Evolutionary conservation across 208 protist species (phyloP).

Genomic region (Wallacemonas sp.): DNA sequence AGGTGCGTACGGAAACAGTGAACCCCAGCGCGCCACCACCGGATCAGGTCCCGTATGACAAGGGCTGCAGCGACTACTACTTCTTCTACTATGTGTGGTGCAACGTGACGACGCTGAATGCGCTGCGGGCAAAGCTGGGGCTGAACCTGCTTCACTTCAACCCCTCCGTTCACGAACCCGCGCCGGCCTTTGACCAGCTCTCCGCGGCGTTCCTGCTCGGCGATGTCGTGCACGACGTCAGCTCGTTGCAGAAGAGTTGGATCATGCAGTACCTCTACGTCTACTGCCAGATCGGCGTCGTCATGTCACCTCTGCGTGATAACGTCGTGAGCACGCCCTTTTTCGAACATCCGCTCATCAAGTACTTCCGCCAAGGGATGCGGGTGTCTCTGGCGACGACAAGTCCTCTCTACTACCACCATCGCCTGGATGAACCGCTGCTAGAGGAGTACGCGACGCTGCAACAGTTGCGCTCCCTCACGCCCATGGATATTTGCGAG

Average conservation of each 20-base stretch:
- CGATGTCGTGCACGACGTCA: conserved; percentile 97
- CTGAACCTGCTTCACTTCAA: conserved; percentile 89
- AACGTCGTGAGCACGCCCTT: conserved; percentile 96
- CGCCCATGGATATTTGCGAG: conserved; percentile 79
- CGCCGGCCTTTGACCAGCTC: conserved; percentile 91
- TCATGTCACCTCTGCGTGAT: conserved; percentile 97
- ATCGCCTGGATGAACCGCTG: conserved; percentile 67
- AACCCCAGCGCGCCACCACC: conserved; percentile 36
- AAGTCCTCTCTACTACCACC: conserved; percentile 94
- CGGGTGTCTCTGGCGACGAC: conserved; percentile 97
- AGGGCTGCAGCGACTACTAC: conserved; percentile 97
- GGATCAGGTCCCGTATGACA: conserved; percentile 42
- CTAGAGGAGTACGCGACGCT: conserved; percentile 91
- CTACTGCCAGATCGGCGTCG: conserved; percentile 95
- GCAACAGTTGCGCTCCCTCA: conserved; percentile 77
- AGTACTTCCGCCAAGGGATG: conserved; percentile 94
- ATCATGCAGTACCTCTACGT: conserved; percentile 98
- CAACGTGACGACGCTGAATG: conserved; percentile 97
- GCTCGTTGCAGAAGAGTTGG: conserved; percentile 92
- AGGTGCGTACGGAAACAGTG: conserved; percentile 53
- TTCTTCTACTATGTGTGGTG: conserved; percentile 98
- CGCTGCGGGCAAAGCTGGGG: conserved; percentile 75
- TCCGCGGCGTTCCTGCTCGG: conserved; percentile 92
- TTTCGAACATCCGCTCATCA: conserved; percentile 93
- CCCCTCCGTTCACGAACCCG: conserved; percentile 90